These are phyloP conservation scores for Domatiomyces catenatus DNA, from an alignment of 2,329 filamentous ascomycete species.

Conservation along the genomic window DNA sequence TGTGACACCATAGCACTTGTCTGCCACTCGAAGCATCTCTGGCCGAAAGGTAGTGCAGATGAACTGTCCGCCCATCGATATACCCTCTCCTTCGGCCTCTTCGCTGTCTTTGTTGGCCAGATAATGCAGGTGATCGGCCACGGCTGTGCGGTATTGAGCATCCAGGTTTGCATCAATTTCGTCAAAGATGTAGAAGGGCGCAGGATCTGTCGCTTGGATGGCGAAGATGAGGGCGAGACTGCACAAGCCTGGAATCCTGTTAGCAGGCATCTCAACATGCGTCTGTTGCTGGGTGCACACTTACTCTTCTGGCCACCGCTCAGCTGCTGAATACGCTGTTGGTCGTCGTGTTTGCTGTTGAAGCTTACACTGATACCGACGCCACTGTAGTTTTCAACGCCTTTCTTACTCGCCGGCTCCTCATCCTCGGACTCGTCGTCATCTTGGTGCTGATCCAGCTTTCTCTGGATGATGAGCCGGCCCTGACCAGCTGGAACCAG, in stretches of 20 bases:
- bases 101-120: constrained; percentile 51
- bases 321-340: constrained; percentile 93
- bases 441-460: constrained; percentile 54
- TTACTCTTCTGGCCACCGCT: constrained; percentile 94
- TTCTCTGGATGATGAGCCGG: constrained; percentile 79
- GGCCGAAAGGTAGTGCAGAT: constrained; percentile 98
- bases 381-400: constrained; percentile 87
- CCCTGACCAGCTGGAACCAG: constrained; percentile 89
- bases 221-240: constrained; percentile 96
- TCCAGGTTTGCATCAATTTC: constrained; percentile 98
- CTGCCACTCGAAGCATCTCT: constrained; percentile 86
- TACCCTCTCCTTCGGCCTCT: constrained; percentile 28
- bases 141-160: constrained; percentile 91
- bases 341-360: constrained; percentile 96
- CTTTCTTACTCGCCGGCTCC: constrained; percentile 41
- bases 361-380: constrained; percentile 96
- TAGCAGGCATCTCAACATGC: constrained; percentile 11
- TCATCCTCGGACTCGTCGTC: constrained; percentile 47
- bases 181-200: constrained; percentile 97
- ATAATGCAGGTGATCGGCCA: constrained; percentile 71
- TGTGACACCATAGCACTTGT: constrained; percentile 94
- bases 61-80: constrained; percentile 49
- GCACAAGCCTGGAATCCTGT: constrained; percentile 52
- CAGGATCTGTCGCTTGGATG: constrained; percentile 94
- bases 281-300: constrained; percentile 20